These are phyloP conservation scores for Amphicarpaea edgeworthii DNA, from an alignment of 306 rosid species.

Conservation along the genomic window DNA sequence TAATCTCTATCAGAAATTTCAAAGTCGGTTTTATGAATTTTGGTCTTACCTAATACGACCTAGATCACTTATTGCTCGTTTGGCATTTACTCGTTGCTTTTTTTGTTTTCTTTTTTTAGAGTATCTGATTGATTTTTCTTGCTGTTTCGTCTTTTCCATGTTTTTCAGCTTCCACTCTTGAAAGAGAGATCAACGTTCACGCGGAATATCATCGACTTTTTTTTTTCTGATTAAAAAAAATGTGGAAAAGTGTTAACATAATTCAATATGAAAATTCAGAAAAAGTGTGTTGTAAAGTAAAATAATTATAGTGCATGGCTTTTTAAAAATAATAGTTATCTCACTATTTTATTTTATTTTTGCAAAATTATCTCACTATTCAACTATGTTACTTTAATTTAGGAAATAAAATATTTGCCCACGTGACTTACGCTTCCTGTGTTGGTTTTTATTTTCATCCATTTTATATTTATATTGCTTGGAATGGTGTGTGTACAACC, in stretches of 20 bases:
- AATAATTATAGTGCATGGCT: neutral
- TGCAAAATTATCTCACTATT: neutral
- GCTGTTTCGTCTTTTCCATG: neutral
- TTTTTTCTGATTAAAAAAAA: no score
- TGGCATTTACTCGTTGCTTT: no score
- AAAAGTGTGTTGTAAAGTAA: neutral
- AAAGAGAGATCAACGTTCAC: neutral
- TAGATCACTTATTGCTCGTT: no score
- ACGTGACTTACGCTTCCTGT: slow-evolving; percentile 20
- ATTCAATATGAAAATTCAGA: no score
- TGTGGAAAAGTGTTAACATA: neutral
- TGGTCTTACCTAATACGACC: slow-evolving; percentile 16
- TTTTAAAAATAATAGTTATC: neutral
- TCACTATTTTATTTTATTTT: no score
- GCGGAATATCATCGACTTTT: neutral
- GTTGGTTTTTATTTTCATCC: neutral
- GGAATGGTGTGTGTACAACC: no score
- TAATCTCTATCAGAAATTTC: neutral
- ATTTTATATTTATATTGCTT: neutral
- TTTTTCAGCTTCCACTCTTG: neutral
- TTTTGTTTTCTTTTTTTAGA: no score
- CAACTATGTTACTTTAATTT: neutral
- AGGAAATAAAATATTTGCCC: slow-evolving; percentile 28
- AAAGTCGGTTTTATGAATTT: neutral
- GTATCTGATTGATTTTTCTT: no score